Conservation (phyloP, 805 yeast genomes). For the Ogataea glucozyma region DNA sequence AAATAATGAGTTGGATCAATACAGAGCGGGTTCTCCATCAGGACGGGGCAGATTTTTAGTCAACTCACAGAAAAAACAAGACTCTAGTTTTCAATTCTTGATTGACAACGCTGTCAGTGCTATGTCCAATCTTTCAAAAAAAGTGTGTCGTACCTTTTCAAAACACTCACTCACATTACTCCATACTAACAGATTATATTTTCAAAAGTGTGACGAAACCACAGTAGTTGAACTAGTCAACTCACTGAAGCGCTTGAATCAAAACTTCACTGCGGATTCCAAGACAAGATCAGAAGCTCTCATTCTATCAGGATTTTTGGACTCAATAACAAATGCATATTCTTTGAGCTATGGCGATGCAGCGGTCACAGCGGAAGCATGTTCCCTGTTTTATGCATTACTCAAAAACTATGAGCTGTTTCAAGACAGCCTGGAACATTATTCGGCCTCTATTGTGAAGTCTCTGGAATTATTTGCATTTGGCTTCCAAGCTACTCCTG, state of each 20-base stretch:
- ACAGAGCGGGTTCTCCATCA: constrained; percentile 7
- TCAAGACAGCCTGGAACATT: constrained; percentile 16
- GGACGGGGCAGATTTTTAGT: constrained; percentile 13
- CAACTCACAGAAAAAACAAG: constrained; percentile 16
- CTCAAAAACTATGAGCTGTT: constrained; percentile 18
- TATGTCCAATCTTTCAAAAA: constrained; percentile 7
- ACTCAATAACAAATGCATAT: constrained; percentile 8
- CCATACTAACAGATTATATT: neutral
- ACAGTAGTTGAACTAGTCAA: constrained; percentile 12
- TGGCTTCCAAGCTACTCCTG: constrained; percentile 15
- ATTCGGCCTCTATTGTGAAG: constrained; percentile 8
- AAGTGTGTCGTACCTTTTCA: constrained; percentile 10
- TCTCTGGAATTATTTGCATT: constrained; percentile 15
- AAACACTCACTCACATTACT: neutral
- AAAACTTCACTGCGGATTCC: constrained; percentile 18
- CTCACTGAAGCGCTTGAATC: constrained; percentile 21
- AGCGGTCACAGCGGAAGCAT: constrained; percentile 14
- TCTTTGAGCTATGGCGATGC: constrained; percentile 16
- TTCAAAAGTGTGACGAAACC: constrained; percentile 16
- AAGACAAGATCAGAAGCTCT: constrained; percentile 15
- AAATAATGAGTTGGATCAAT: constrained; percentile 5
- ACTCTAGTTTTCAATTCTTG: constrained; percentile 23
- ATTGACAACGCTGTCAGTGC: constrained; percentile 17
- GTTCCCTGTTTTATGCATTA: constrained; percentile 13
- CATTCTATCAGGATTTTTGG: constrained; percentile 16